These are phyloP conservation scores for Trifolium fragiferum DNA, from an alignment of 306 rosid genomes.

Conservation along the genomic window DNA sequence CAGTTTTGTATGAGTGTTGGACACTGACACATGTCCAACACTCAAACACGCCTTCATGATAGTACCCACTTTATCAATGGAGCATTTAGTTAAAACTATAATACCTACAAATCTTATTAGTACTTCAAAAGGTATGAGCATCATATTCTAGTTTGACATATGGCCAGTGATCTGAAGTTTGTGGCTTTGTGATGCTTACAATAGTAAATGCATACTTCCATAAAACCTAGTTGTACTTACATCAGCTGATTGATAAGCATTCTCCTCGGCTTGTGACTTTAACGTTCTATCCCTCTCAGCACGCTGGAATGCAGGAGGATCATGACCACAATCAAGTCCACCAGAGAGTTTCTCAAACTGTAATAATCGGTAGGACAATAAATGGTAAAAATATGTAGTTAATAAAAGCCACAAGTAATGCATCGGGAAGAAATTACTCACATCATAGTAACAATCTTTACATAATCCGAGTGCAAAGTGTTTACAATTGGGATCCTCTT, in stretches of 20 bases:
- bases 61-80: slow-evolving; percentile 7
- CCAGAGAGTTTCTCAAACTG: slow-evolving; percentile 81
- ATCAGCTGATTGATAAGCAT: slow-evolving; percentile 22
- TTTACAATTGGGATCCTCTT: not conserved
- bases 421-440: slow-evolving; percentile 45
- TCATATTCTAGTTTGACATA: not conserved
- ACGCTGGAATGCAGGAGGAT: slow-evolving; percentile 93
- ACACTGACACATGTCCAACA: not conserved
- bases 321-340: slow-evolving; percentile 80
- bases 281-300: slow-evolving; percentile 78
- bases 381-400: slow-evolving; percentile 4
- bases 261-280: slow-evolving; percentile 47
- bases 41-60: not conserved
- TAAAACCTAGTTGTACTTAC: slow-evolving; percentile 39
- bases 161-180: not conserved
- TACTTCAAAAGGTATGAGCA: slow-evolving; percentile 1
- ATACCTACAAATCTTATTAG: slow-evolving; percentile 16
- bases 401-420: slow-evolving; percentile 2
- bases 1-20: not conserved
- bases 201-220: slow-evolving; percentile 26
- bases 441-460: slow-evolving; percentile 68
- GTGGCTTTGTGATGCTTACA: not conserved
- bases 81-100: not conserved
- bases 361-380: slow-evolving; percentile 37
- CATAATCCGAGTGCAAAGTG: slow-evolving; percentile 81